phyloP scores from a whole-genome alignment of 2,329 filamentous ascomycete species.

The Botrytis galanthina region DNA sequence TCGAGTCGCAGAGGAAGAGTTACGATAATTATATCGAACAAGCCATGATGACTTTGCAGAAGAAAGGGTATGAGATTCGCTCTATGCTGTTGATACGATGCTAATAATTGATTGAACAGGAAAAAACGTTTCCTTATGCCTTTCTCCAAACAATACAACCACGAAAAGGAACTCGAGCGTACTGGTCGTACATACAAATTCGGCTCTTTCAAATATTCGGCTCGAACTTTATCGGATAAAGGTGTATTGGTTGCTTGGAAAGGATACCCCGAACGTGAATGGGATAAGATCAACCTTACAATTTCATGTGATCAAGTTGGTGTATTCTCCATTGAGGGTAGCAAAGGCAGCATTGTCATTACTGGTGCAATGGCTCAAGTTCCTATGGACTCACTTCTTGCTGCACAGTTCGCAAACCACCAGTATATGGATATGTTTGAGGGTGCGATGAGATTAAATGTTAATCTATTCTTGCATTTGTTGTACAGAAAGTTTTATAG shows the following conservation, averaged over 20 bases:
- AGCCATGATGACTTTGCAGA: constrained; percentile 94
- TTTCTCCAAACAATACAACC: constrained; percentile 98
- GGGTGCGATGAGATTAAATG: constrained; percentile 80
- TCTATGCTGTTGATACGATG: not conserved
- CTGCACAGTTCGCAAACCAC: constrained; percentile 95
- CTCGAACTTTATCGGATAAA: constrained; percentile 83
- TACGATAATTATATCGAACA: constrained; percentile 99
- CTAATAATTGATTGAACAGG: constrained; percentile 43
- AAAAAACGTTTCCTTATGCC: constrained; percentile 93
- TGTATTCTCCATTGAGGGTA: constrained; percentile 89
- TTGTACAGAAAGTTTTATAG: constrained; percentile 99
- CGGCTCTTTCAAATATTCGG: constrained; percentile 95
- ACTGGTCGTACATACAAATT: constrained; percentile 94
- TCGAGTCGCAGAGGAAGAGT: constrained; percentile 92
- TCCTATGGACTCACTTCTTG: constrained; percentile 86
- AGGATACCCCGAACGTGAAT: constrained; percentile 77
- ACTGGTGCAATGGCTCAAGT: constrained; percentile 87
- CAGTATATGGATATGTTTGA: constrained; percentile 97
- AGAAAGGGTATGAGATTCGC: constrained; percentile 67
- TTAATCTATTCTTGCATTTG: constrained; percentile 93
- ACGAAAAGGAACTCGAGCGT: constrained; percentile 91
- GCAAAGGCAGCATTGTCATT: constrained; percentile 89
- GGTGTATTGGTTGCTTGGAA: constrained; percentile 92
- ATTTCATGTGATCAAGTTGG: constrained; percentile 93
- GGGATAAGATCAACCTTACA: constrained; percentile 89